These are phyloP conservation scores for Angomonas deanei DNA, from an alignment of 208 protist species.

Conservation along the genomic window DNA sequence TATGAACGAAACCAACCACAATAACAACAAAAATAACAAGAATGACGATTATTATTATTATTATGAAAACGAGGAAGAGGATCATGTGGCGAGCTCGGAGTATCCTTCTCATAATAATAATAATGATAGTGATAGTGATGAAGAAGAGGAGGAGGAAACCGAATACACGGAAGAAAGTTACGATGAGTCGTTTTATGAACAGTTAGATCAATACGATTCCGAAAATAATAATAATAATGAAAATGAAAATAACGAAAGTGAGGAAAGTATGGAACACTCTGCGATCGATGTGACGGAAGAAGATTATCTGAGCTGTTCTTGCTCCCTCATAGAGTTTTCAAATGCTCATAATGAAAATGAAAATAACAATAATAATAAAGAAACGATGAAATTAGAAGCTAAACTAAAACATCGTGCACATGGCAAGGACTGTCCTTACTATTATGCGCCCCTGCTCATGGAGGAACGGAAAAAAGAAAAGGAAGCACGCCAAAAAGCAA, in stretches of 20 bases:
- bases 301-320: not conserved
- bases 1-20: constrained; percentile 10
- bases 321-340: not conserved
- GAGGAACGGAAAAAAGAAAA: too few species aligned
- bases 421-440: too few species aligned
- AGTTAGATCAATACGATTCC: not conserved
- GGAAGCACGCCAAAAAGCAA: too few species aligned
- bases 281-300: not conserved
- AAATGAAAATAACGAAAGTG: not conserved
- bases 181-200: not conserved
- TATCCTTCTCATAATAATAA: too few species aligned
- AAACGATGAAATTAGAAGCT: too few species aligned
- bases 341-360: not conserved
- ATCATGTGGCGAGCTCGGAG: too few species aligned
- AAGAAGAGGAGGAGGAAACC: not conserved
- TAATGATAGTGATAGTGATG: not conserved
- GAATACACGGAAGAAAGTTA: not conserved
- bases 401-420: too few species aligned
- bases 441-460: too few species aligned
- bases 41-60: not conserved
- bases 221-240: constrained; percentile 13
- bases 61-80: too few species aligned
- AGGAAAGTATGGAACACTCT: not conserved
- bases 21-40: constrained; percentile 2
- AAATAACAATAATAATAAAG: not conserved